Conservation (phyloP, 352 stramenopile species). For the Globisporangium radiosum region DNA sequence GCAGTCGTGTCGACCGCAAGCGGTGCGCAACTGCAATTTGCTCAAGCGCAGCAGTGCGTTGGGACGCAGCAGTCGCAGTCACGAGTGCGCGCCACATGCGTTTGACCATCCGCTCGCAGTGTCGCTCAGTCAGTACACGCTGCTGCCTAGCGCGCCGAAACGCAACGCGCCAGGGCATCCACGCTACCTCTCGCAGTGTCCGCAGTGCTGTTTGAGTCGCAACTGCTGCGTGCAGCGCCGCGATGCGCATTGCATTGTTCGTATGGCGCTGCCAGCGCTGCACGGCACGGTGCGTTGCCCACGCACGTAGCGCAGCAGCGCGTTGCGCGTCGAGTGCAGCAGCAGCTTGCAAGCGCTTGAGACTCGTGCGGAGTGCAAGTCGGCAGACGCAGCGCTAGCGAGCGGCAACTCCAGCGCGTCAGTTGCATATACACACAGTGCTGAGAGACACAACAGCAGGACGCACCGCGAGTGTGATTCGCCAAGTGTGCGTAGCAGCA, state of each 20-base stretch:
- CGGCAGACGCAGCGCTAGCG: constrained; percentile 2
- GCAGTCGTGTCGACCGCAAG: not conserved
- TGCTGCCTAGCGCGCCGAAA: not conserved
- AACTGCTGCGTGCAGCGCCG: not conserved
- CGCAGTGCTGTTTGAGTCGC: constrained; percentile 1
- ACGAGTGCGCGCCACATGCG: constrained; percentile 2
- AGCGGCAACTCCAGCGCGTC: not conserved
- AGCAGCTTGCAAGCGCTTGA: not conserved
- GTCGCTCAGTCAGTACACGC: not conserved
- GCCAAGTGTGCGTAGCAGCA: not conserved
- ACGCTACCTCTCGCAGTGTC: not conserved
- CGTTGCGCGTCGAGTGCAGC: not conserved
- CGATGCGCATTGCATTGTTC: not conserved
- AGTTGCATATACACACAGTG: not conserved
- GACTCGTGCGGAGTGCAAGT: not conserved
- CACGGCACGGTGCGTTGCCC: not conserved
- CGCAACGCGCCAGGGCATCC: constrained; percentile 2
- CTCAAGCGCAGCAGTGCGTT: no score
- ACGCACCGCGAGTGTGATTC: not conserved
- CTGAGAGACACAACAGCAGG: not conserved
- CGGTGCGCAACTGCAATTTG: no score
- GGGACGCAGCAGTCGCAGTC: not conserved
- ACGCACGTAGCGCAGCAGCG: not conserved
- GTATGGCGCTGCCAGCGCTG: constrained; percentile 3
- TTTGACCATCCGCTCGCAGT: not conserved